A percentile compares a stretch with the other conserved stretches of the same genome.
phyloP scores from a whole-genome alignment of 1,284 basidiomycete genomes.

The Microbotryum saponariae region DNA sequence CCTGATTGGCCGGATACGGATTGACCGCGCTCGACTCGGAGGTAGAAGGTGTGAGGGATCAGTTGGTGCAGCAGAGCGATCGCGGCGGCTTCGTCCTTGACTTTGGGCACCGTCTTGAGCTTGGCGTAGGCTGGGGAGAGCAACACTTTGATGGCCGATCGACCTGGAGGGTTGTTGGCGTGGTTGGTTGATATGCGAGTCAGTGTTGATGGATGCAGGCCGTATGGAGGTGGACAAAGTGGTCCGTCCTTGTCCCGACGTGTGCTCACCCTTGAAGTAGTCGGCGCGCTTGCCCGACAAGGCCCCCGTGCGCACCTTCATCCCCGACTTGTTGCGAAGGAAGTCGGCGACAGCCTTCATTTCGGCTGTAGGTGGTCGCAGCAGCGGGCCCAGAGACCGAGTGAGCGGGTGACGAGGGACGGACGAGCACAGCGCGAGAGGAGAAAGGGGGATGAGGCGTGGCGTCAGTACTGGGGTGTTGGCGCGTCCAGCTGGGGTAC shows the following conservation, averaged over 20 bases:
- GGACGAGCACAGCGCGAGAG: conserved; percentile 3
- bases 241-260: too few relatives aligned
- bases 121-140: conserved; percentile 86
- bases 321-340: conserved; percentile 72
- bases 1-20: conserved; percentile 47
- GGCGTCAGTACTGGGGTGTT: too few relatives aligned
- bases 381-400: neutral
- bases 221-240: too few relatives aligned
- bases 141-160: conserved; percentile 82
- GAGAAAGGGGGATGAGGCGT: neutral
- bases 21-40: conserved; percentile 71
- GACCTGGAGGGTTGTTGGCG: conserved; percentile 51
- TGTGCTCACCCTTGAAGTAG: conserved; percentile 83
- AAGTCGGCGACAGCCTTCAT: conserved; percentile 67
- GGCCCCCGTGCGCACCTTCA: conserved; percentile 82
- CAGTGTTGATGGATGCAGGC: neutral
- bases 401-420: neutral
- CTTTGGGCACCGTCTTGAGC: conserved; percentile 60
- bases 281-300: conserved; percentile 91
- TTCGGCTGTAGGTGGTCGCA: conserved; percentile 20
- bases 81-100: conserved; percentile 59
- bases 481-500: too few relatives aligned
- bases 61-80: conserved; percentile 53
- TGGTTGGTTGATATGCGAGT: neutral
- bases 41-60: conserved; percentile 73